Evolutionary conservation across 2,329 filamentous ascomycete genomes (phyloP).

Genomic region (Penicillium sp.): DNA sequence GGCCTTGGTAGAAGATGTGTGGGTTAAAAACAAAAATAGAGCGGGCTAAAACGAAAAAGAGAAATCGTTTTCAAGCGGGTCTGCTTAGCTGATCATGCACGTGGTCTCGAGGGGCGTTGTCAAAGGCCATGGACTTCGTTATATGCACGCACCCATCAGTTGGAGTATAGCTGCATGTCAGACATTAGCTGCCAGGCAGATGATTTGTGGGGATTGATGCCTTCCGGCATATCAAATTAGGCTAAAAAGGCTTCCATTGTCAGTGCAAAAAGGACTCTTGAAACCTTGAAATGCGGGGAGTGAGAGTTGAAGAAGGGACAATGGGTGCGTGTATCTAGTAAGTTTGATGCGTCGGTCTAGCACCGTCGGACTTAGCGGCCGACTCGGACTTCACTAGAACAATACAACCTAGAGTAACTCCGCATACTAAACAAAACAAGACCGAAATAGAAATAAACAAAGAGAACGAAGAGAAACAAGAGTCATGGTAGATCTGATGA

Average conservation of each 20-base stretch:
- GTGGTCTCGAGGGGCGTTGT: conserved; percentile 15
- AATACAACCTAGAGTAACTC: neutral
- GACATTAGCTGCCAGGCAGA: neutral
- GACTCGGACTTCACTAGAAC: neutral
- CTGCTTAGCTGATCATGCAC: conserved; percentile 27
- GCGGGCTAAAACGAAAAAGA: conserved; percentile 18
- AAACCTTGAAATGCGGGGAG: no score
- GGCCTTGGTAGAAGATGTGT: conserved; percentile 15
- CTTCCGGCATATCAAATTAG: no score
- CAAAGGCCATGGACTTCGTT: neutral
- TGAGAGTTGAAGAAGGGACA: no score
- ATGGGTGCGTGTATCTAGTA: neutral
- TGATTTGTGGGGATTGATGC: no score
- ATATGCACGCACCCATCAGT: neutral
- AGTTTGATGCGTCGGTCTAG: neutral
- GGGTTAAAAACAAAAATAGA: conserved; percentile 20
- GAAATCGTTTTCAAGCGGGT: conserved; percentile 23
- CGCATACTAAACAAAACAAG: neutral
- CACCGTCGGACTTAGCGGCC: neutral
- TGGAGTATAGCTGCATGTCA: neutral
- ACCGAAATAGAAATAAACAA: neutral
- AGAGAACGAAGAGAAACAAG: neutral
- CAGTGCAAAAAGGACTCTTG: no score
- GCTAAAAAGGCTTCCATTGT: no score
- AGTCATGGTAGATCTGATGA: no score